Percentiles rank a stretch among this genome's conserved stretches.
Evolutionary conservation across 2,329 filamentous ascomycete genomes (phyloP).

Genomic region (Samsoniella hepiali): DNA sequence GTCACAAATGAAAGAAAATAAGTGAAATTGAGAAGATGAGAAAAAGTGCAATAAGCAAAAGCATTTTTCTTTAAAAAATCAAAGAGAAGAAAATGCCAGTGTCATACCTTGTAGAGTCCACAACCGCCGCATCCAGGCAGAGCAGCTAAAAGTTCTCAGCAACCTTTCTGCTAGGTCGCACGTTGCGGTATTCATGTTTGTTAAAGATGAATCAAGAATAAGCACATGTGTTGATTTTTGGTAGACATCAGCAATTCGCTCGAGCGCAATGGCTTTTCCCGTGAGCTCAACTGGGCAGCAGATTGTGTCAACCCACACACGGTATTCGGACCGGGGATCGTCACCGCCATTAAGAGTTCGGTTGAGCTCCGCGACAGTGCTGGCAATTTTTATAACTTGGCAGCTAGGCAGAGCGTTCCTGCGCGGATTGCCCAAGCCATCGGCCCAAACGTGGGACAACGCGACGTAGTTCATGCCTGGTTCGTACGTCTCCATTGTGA

Average conservation of each 20-base stretch:
- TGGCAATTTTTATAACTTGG: slow-evolving; percentile 28
- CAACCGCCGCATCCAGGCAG: slow-evolving; percentile 37
- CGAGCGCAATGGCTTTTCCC: slow-evolving; percentile 29
- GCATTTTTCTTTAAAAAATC: too few species aligned
- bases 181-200: slow-evolving; percentile 21
- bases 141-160: slow-evolving; percentile 30
- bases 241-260: slow-evolving; percentile 35
- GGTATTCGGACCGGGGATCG: slow-evolving; percentile 19
- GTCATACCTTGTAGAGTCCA: slow-evolving; percentile 38
- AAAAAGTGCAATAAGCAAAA: too few species aligned
- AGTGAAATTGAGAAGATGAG: too few species aligned
- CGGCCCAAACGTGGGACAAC: slow-evolving; percentile 37
- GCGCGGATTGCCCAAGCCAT: slow-evolving; percentile 33
- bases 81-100: neutral
- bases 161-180: slow-evolving; percentile 28
- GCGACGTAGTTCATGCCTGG: slow-evolving; percentile 30
- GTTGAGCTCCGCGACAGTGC: slow-evolving; percentile 25
- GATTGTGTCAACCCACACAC: slow-evolving; percentile 35
- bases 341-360: neutral
- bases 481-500: slow-evolving; percentile 26
- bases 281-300: slow-evolving; percentile 30
- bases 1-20: neutral
- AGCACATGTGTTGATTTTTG: slow-evolving; percentile 30
- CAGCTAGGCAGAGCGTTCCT: slow-evolving; percentile 32
- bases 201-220: slow-evolving; percentile 33